Conservation (phyloP, 306 rosid species). For the Spatholobus suberectus region DNA sequence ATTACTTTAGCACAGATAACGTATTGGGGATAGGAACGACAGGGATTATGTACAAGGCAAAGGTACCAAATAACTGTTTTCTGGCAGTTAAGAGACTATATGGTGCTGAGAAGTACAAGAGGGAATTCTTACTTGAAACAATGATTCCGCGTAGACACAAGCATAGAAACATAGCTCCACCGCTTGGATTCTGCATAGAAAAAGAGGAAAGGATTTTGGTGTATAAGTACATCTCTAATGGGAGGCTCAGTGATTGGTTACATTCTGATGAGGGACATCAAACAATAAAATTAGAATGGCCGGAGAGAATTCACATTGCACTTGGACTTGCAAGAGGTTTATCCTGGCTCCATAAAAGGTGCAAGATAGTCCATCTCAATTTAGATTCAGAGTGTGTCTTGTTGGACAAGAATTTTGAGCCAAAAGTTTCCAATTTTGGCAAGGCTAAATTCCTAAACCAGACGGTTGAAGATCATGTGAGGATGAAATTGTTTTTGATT, state of each 20-base stretch:
- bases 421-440: conserved; percentile 49
- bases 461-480: neutral
- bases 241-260: conserved; percentile 45
- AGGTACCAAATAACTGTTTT: conserved; percentile 11
- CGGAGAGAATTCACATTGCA: conserved; percentile 47
- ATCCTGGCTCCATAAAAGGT: conserved; percentile 45
- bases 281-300: conserved; percentile 16
- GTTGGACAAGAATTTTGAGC: conserved; percentile 45
- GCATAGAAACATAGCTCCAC: conserved; percentile 38
- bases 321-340: conserved; percentile 51
- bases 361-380: conserved; percentile 41
- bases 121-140: conserved; percentile 40
- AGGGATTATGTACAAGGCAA: conserved; percentile 52
- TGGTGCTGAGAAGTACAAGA: conserved; percentile 29
- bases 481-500: conserved; percentile 10
- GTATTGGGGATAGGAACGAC: conserved; percentile 46
- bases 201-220: conserved; percentile 39
- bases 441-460: conserved; percentile 30
- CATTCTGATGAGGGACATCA: conserved; percentile 6
- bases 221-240: conserved; percentile 44
- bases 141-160: conserved; percentile 33
- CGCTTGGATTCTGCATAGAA: conserved; percentile 42
- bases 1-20: conserved; percentile 40
- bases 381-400: conserved; percentile 46
- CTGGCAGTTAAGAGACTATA: conserved; percentile 47